These are phyloP conservation scores for Stachybotrys chartarum DNA, from an alignment of 2,329 filamentous ascomycete genomes.

Conservation along the genomic window DNA sequence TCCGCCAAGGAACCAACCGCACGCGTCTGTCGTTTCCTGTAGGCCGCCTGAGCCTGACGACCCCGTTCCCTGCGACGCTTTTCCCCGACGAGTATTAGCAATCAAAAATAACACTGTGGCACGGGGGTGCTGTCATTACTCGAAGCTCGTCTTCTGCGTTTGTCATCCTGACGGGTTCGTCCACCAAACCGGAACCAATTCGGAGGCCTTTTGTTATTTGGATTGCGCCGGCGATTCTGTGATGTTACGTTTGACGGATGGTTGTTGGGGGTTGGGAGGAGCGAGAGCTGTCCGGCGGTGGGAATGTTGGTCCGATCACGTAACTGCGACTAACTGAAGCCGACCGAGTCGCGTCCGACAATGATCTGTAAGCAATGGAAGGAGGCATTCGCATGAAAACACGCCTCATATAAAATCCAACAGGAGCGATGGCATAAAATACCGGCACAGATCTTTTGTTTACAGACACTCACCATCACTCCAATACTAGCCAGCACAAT, in stretches of 20 bases:
- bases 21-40: constrained; percentile 19
- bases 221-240: not conserved
- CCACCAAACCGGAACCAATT: not conserved
- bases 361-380: not conserved
- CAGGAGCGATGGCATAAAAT: no score
- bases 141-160: not conserved
- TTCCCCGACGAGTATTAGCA: not conserved
- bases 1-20: constrained; percentile 8
- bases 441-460: no score
- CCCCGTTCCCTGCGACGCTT: constrained; percentile 19
- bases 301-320: not conserved
- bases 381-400: no score
- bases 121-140: not conserved
- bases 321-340: not conserved
- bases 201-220: not conserved
- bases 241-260: not conserved
- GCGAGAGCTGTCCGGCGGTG: not conserved
- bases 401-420: no score
- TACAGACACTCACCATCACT: no score
- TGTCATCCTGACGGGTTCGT: not conserved
- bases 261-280: not conserved
- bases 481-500: no score
- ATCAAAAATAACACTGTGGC: not conserved
- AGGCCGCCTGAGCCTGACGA: constrained; percentile 20
- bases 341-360: not conserved